Evolutionary conservation across 1,284 basidiomycete species (phyloP).

Genomic region (Cryptococcus hybrid): DNA sequence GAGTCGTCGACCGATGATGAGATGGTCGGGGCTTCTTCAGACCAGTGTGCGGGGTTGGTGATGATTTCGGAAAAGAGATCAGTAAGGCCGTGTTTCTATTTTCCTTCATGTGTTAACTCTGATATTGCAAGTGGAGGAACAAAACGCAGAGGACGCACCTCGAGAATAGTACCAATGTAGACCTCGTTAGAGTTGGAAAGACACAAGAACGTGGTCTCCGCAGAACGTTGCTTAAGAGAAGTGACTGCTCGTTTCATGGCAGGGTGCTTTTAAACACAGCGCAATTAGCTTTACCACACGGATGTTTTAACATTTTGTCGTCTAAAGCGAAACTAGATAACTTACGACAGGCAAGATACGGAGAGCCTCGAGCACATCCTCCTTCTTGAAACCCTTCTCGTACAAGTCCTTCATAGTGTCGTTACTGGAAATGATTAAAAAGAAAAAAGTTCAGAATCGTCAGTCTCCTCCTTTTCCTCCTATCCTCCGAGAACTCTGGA

Average conservation of each 20-base stretch:
- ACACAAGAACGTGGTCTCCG: slow-evolving; percentile 79
- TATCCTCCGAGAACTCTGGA: too few species aligned
- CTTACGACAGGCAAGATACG: slow-evolving; percentile 81
- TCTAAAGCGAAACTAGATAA: slow-evolving; percentile 17
- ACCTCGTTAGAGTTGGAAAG: slow-evolving; percentile 92
- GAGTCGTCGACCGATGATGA: slow-evolving; percentile 74
- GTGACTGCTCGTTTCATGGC: slow-evolving; percentile 90
- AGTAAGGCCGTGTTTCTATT: slow-evolving; percentile 68
- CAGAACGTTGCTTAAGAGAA: slow-evolving; percentile 63
- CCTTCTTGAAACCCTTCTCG: slow-evolving; percentile 62
- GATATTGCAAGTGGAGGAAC: neutral
- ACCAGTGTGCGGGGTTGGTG: slow-evolving; percentile 89
- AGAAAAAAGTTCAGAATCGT: neutral
- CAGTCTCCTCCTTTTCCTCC: neutral
- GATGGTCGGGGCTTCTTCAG: slow-evolving; percentile 60
- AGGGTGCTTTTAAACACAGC: slow-evolving; percentile 66
- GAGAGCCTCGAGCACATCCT: slow-evolving; percentile 75
- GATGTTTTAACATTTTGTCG: neutral
- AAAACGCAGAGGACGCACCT: slow-evolving; percentile 53
- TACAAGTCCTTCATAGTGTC: slow-evolving; percentile 70
- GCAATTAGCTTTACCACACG: neutral
- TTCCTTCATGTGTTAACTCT: neutral
- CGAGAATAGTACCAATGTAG: slow-evolving; percentile 85
- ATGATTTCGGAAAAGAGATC: slow-evolving; percentile 79
- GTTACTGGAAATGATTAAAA: slow-evolving; percentile 55